Conservation (phyloP, 108 stramenopile species). For the Halocafeteria seosinensis region DNA sequence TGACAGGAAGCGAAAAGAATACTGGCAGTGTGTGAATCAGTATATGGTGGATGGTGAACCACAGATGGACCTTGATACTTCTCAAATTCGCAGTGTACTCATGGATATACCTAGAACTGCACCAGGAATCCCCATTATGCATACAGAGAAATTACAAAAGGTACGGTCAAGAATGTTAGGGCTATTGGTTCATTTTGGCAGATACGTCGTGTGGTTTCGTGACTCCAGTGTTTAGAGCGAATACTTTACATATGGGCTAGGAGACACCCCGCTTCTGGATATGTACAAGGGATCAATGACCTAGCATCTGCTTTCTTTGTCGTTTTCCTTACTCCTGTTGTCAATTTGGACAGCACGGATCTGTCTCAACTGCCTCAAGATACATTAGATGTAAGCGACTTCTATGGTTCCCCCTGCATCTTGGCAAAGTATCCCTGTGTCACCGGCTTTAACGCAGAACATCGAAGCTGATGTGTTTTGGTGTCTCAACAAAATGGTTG, state of each 20-base stretch:
- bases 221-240: too few relatives aligned
- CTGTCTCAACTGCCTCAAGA: too few relatives aligned
- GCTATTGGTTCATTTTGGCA: too few relatives aligned
- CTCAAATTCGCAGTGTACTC: conserved; percentile 82
- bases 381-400: too few relatives aligned
- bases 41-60: conserved; percentile 30
- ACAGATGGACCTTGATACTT: conserved; percentile 66
- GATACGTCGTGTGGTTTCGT: too few relatives aligned
- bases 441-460: conserved; percentile 3
- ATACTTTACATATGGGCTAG: conserved; percentile 89
- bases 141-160: conserved; percentile 62
- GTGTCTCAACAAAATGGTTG: conserved; percentile 81
- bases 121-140: conserved; percentile 74
- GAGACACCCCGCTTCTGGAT: conserved; percentile 70
- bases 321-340: conserved; percentile 62
- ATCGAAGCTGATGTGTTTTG: conserved; percentile 92
- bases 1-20: background rate
- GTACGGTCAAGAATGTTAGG: too few relatives aligned
- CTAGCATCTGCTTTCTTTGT: conserved; percentile 70
- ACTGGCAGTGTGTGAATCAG: background rate
- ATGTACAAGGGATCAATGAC: conserved; percentile 97
- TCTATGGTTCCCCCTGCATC: too few relatives aligned
- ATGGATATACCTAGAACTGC: conserved; percentile 88
- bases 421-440: conserved; percentile 20
- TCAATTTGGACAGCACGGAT: conserved; percentile 42